Evolutionary conservation across 768 basidiomycete genomes (phyloP).

Genomic region (Lentinula boryana): DNA sequence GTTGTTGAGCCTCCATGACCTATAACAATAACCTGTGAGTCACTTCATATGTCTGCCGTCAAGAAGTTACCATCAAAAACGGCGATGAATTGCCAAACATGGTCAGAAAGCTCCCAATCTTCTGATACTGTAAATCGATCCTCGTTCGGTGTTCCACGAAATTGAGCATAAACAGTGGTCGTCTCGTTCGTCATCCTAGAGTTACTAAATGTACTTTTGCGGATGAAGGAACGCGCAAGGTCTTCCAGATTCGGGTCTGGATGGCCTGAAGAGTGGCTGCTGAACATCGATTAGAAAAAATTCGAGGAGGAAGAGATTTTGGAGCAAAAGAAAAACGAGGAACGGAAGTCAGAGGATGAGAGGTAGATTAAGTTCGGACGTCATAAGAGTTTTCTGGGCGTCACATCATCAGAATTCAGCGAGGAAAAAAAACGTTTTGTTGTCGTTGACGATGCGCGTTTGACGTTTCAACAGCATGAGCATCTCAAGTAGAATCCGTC

Average conservation of each 20-base stretch:
- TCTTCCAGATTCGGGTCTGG: background rate
- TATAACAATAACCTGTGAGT: background rate
- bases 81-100: background rate
- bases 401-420: background rate
- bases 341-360: background rate
- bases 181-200: background rate
- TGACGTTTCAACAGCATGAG: too few relatives aligned
- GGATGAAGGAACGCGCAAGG: background rate
- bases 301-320: background rate
- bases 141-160: slow-evolving; percentile 3
- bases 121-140: background rate
- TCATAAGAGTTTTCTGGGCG: background rate
- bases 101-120: background rate
- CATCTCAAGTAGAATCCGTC: too few relatives aligned
- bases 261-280: background rate
- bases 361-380: background rate
- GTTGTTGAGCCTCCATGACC: background rate
- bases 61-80: slow-evolving; percentile 1
- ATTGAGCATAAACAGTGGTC: background rate
- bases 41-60: background rate
- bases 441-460: too few relatives aligned
- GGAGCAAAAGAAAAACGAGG: too few relatives aligned
- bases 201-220: background rate
- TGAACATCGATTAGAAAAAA: background rate
- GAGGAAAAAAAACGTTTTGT: background rate